These are phyloP conservation scores for Haplographium delicatum DNA, from an alignment of 495 filamentous ascomycete species.

Conservation along the genomic window DNA sequence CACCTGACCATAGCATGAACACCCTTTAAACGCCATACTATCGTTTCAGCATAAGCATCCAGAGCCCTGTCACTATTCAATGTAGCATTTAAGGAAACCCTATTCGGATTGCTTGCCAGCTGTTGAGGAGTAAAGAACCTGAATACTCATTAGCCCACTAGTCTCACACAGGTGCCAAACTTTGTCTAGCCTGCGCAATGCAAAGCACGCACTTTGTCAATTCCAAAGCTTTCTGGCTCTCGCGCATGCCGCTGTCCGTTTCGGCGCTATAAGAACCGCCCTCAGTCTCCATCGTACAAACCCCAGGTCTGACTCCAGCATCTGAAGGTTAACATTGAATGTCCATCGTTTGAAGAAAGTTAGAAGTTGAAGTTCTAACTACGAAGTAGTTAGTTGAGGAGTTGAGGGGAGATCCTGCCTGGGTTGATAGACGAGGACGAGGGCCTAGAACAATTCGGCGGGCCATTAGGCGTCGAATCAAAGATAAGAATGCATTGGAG, in stretches of 20 bases:
- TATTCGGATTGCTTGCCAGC: not conserved
- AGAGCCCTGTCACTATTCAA: constrained; percentile 19
- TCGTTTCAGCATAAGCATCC: constrained; percentile 19
- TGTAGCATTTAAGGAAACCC: constrained; percentile 4
- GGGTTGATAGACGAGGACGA: no score
- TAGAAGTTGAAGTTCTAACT: no score
- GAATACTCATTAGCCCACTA: not conserved
- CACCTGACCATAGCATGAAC: constrained; percentile 21
- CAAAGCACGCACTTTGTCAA: constrained; percentile 15
- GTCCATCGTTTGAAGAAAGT: no score
- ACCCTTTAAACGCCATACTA: constrained; percentile 18
- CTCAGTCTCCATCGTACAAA: no score
- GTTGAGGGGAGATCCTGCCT: no score
- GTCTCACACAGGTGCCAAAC: not conserved
- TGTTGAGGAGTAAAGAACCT: constrained; percentile 20
- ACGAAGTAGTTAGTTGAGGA: no score
- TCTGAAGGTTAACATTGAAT: not conserved
- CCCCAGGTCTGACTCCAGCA: not conserved
- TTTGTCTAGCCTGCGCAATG: not conserved
- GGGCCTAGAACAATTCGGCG: no score
- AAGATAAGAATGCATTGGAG: no score
- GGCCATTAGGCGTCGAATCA: no score
- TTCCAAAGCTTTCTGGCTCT: constrained; percentile 17
- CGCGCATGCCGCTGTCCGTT: not conserved
- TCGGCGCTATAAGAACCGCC: no score